phyloP scores from a whole-genome alignment of 1,284 basidiomycete genomes.

The Laetiporus sulphureus region DNA sequence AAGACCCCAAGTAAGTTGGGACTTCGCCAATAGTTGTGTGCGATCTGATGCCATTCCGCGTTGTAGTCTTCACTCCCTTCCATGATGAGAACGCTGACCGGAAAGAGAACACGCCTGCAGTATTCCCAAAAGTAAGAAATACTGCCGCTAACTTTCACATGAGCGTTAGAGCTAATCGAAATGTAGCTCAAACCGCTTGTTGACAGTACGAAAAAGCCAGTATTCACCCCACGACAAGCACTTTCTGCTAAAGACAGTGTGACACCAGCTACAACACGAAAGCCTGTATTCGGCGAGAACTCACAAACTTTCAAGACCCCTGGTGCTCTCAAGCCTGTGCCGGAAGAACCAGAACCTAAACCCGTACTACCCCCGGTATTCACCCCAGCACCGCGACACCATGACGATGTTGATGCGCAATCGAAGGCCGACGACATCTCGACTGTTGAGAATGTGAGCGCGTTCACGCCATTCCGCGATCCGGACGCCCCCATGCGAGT shows the following conservation, averaged over 20 bases:
- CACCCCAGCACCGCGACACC: constrained; percentile 40
- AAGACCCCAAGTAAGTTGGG: constrained; percentile 9
- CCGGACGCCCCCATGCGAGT: constrained; percentile 58
- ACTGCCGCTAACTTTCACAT: too few species aligned
- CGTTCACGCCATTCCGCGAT: constrained; percentile 41
- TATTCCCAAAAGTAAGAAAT: constrained; percentile 34
- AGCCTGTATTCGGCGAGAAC: constrained; percentile 20
- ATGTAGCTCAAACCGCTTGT: constrained; percentile 23
- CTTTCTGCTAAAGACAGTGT: constrained; percentile 31
- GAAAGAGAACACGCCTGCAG: constrained; percentile 41
- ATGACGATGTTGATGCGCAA: too few species aligned
- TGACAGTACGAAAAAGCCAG: constrained; percentile 20
- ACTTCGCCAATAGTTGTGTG: neutral
- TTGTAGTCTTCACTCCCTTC: constrained; percentile 37
- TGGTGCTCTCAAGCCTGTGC: constrained; percentile 9
- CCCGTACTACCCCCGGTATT: constrained; percentile 52
- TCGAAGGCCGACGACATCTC: constrained; percentile 27
- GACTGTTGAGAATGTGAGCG: constrained; percentile 5
- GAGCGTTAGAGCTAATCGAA: too few species aligned
- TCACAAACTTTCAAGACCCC: constrained; percentile 20
- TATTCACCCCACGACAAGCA: constrained; percentile 29
- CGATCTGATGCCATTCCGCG: constrained; percentile 11
- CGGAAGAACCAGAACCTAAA: constrained; percentile 12
- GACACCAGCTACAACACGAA: constrained; percentile 10
- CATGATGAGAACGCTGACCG: constrained; percentile 51